phyloP scores from a whole-genome alignment of 305 asterid species.

The Nicotiana rustica region DNA sequence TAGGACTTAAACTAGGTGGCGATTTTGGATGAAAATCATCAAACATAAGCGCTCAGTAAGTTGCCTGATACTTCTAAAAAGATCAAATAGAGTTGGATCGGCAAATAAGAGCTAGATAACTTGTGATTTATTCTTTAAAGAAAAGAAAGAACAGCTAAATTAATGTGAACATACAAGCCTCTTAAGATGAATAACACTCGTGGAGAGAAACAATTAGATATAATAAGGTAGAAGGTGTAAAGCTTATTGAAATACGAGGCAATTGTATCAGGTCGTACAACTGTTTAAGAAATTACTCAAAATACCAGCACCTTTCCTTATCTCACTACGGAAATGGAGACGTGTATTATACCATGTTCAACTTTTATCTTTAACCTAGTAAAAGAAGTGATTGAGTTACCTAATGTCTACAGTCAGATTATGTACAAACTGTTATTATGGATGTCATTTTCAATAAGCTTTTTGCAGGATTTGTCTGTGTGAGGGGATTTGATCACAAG shows the following conservation, averaged over 20 bases:
- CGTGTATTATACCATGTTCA: neutral
- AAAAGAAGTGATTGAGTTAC: constrained; percentile 27
- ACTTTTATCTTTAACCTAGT: constrained; percentile 11
- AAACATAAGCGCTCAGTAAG: neutral
- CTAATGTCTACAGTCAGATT: neutral
- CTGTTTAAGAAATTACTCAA: constrained; percentile 2
- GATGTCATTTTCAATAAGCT: constrained; percentile 32
- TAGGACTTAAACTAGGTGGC: neutral
- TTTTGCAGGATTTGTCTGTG: constrained; percentile 89
- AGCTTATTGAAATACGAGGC: neutral
- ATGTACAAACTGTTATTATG: constrained; percentile 19
- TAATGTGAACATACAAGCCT: neutral
- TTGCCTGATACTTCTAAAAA: neutral
- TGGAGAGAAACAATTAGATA: neutral
- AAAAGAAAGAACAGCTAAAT: neutral
- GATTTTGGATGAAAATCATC: neutral
- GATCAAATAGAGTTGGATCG: neutral
- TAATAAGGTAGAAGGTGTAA: too few species aligned
- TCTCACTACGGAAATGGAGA: neutral
- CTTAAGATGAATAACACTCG: neutral
- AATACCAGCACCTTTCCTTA: neutral
- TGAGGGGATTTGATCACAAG: constrained; percentile 82
- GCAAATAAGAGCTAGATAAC: neutral
- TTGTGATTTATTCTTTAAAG: neutral
- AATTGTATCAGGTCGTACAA: neutral